Percentiles rank a stretch among this genome's conserved stretches.
These are phyloP conservation scores for Sergeia podlipaevii DNA, from an alignment of 208 protist species.

Conservation along the genomic window DNA sequence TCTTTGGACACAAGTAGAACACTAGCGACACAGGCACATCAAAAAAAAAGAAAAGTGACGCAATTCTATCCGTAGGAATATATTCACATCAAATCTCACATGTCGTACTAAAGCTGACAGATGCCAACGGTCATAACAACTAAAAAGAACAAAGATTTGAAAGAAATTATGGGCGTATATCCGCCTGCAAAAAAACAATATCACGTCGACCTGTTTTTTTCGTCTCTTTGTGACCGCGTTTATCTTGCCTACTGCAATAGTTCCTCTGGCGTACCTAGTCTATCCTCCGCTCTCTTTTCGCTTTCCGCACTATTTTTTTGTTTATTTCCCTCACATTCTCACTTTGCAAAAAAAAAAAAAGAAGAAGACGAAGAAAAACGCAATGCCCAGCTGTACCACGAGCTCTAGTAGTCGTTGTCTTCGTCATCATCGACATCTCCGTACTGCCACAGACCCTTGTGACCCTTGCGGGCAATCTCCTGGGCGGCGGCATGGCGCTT, in stretches of 20 bases:
- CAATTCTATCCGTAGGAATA: no score
- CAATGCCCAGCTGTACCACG: neutral
- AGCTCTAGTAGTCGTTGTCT: slow-evolving; percentile 25
- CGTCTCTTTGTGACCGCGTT: no score
- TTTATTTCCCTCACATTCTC: neutral
- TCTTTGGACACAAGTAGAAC: no score
- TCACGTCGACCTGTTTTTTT: no score
- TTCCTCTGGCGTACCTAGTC: no score
- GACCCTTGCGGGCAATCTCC: slow-evolving; percentile 72
- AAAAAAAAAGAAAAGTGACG: slow-evolving; percentile 6
- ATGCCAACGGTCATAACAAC: no score
- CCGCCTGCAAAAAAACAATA: neutral
- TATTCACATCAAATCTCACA: no score
- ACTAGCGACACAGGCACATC: no score
- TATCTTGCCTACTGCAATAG: no score
- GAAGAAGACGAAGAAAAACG: slow-evolving; percentile 6
- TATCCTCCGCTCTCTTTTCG: no score
- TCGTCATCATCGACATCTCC: slow-evolving; percentile 78
- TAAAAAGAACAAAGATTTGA: slow-evolving; percentile 6
- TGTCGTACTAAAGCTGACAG: no score
- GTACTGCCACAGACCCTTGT: slow-evolving; percentile 85
- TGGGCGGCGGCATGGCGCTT: slow-evolving; percentile 65
- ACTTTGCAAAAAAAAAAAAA: slow-evolving; percentile 2
- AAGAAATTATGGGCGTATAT: neutral
- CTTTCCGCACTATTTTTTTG: no score